Base-by-base conservation (phyloP, 2,329 filamentous ascomycete species). In the Penicillium concentricum region DNA sequence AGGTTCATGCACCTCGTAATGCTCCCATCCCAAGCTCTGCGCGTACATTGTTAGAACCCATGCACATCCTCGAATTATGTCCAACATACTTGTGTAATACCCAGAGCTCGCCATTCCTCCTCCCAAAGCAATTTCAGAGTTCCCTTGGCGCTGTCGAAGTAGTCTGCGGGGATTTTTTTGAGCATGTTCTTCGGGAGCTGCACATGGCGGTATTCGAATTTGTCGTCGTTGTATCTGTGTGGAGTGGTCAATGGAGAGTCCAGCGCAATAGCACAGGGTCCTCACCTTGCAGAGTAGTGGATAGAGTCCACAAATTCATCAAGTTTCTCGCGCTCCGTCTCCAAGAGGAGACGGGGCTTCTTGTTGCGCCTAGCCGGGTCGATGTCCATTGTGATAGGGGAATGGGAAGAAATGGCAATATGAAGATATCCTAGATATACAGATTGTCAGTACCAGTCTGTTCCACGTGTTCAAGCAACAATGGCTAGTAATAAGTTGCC, bases 101-200 rank as follows among this genome's bases (percentile, higher is more conserved):
- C 94, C 71, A 99, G 83, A 35, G 89, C 92, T 77, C 94, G 87
- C 94, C 94, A 99, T 79, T 99, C 94, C 65, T 97, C 93, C 76
- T 99, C 94, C 92, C 93, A 97, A 60, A 99, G 79, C 66, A 99
- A 80, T 81, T 97, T 99, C 76, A 99, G 79, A 6, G 93, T 97
- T 60, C 94, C 94, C 77, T 96, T 91, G 51, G 86, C 80, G 49
- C 87, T 83, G 75, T 97, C 92, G 72, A 96, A 93, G 77, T 96
- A 96, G 62, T 97, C 93, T 74, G 92, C 88, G 20, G 94, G 94
- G 66, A 99, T 97, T 39, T 86, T 89, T 78, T 97, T 97, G 63
- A 99, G 87, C 94, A 99, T 99, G 67, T 91, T 88, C 79, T 99
- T 99, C 42, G 94, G 94, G 30, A 99, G 86, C 76, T 97, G 92